phyloP scores from a whole-genome alignment of 2,329 filamentous ascomycete genomes.

The Didymella exigua region DNA sequence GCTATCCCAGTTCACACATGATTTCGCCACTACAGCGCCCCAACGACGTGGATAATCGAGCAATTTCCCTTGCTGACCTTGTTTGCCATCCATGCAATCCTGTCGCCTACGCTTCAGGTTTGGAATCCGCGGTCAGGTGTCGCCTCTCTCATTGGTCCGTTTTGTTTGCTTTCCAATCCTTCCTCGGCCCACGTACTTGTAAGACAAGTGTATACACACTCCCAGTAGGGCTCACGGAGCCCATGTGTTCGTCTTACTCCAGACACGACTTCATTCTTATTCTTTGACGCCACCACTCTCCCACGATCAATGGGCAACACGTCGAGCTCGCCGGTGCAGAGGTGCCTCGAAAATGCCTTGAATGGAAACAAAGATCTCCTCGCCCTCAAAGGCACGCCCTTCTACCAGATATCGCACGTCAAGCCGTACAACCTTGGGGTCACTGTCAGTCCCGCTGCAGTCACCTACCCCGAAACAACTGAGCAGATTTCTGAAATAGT shows the following conservation, averaged over 20 bases:
- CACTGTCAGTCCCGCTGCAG: slow-evolving; percentile 56
- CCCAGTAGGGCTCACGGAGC: neutral
- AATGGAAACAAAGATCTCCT: slow-evolving; percentile 31
- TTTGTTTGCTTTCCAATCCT: slow-evolving; percentile 7
- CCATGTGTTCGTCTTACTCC: neutral
- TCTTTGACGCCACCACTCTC: neutral
- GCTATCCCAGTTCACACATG: neutral
- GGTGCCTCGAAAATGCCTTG: slow-evolving; percentile 39
- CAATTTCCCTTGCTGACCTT: neutral
- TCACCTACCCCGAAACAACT: slow-evolving; percentile 60
- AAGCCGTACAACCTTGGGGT: slow-evolving; percentile 48
- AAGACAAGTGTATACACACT: neutral
- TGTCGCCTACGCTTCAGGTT: neutral
- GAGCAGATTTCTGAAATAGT: slow-evolving; percentile 63
- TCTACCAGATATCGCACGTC: slow-evolving; percentile 41
- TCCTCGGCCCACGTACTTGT: slow-evolving; percentile 11
- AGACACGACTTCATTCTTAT: neutral
- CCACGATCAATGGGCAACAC: slow-evolving; percentile 37
- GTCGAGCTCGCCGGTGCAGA: slow-evolving; percentile 33
- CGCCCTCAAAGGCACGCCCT: slow-evolving; percentile 29
- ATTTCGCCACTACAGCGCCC: neutral
- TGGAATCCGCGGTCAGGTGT: neutral
- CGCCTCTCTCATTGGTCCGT: slow-evolving; percentile 3
- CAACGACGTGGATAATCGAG: neutral
- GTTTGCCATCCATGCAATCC: neutral